A percentile compares a stretch with the other conserved stretches of the same genome.
Conservation (phyloP, 2,329 filamentous ascomycete genomes). For the Colletotrichum agaves region DNA sequence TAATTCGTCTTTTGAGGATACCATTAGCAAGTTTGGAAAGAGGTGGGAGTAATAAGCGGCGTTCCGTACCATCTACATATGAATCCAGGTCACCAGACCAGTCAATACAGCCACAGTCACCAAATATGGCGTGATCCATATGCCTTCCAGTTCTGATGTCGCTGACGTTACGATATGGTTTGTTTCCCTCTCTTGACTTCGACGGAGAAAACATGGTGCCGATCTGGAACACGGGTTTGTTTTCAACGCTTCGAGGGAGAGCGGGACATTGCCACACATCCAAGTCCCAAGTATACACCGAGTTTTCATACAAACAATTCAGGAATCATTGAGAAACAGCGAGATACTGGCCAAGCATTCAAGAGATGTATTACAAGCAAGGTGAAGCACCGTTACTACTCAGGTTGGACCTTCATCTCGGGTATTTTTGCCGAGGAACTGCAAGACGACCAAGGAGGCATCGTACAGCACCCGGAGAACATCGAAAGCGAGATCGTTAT, state of each 20-base stretch:
- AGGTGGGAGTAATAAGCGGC: not conserved
- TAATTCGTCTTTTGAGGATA: not conserved
- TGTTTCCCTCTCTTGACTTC: not conserved
- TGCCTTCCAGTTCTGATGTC: not conserved
- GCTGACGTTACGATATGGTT: not conserved
- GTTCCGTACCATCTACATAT: not conserved
- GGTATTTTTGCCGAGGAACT: not conserved
- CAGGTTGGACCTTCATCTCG: constrained; percentile 8
- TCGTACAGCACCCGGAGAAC: not conserved
- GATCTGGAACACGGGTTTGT: not conserved
- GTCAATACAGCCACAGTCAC: too few relatives aligned
- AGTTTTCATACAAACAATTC: not conserved
- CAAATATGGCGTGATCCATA: too few relatives aligned
- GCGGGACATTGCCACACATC: not conserved
- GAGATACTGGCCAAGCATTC: not conserved
- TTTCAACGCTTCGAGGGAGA: not conserved
- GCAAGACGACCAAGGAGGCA: not conserved
- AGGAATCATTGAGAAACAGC: not conserved
- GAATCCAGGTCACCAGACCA: too few relatives aligned
- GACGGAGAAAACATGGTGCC: not conserved
- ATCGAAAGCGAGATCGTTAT: constrained; percentile 3
- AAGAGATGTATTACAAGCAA: not conserved
- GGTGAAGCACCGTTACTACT: not conserved
- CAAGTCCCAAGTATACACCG: not conserved
- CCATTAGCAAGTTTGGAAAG: not conserved